phyloP scores from a whole-genome alignment of 208 protist genomes.

The Trypanosoma mega region DNA sequence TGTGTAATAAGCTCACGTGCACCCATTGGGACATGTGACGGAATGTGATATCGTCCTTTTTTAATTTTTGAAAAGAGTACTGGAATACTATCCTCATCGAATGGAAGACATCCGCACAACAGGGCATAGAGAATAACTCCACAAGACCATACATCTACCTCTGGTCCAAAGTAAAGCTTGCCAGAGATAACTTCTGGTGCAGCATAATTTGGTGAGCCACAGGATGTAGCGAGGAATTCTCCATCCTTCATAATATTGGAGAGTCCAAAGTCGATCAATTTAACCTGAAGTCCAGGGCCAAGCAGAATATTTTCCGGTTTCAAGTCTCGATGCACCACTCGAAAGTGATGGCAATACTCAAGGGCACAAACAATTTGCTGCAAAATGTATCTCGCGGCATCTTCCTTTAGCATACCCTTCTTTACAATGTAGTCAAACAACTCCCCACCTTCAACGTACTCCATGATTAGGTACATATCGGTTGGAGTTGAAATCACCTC shows the following conservation, averaged over 20 bases:
- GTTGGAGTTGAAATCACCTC: conserved; percentile 97
- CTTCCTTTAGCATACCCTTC: conserved; percentile 93
- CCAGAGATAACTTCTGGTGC: conserved; percentile 94
- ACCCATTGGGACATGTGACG: conserved; percentile 45
- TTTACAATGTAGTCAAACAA: conserved; percentile 99
- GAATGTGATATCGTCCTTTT: conserved; percentile 83
- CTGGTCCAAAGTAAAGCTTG: conserved; percentile 90
- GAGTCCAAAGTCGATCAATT: conserved; percentile 96
- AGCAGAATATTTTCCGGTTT: conserved; percentile 95
- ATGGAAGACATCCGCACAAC: conserved; percentile 91
- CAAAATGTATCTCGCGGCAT: conserved; percentile 95
- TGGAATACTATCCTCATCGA: conserved; percentile 92
- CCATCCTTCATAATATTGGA: conserved; percentile 93
- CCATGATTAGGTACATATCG: conserved; percentile 99
- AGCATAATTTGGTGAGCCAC: conserved; percentile 94
- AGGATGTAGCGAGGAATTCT: conserved; percentile 89
- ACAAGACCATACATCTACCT: conserved; percentile 95
- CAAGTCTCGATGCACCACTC: conserved; percentile 92
- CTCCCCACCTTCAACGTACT: conserved; percentile 98
- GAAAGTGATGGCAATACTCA: conserved; percentile 98
- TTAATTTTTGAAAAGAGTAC: conserved; percentile 92
- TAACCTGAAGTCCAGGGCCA: conserved; percentile 86
- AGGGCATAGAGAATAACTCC: conserved; percentile 95
- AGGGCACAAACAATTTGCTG: conserved; percentile 99
- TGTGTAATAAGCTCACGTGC: conserved; percentile 83